Conservation (phyloP, 192 early-diverging fungal genomes). For the Backusella tarrabulga region DNA sequence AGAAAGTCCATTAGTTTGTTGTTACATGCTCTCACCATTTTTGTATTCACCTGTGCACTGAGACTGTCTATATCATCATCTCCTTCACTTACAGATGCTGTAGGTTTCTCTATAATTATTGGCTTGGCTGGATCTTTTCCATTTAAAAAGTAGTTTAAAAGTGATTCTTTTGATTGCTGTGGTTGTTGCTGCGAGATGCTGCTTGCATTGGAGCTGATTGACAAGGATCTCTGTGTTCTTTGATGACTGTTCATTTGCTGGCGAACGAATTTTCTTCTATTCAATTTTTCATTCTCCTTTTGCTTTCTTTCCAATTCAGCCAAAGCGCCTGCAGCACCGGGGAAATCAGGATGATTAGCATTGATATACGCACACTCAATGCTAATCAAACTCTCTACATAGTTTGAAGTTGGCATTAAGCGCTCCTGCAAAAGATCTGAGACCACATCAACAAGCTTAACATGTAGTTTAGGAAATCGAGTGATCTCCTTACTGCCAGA, state of each 20-base stretch:
- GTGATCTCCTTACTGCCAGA: constrained; percentile 69
- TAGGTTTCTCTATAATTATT: constrained; percentile 12
- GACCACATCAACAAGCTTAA: constrained; percentile 67
- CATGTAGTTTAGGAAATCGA: constrained; percentile 70
- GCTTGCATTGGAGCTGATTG: constrained; percentile 22
- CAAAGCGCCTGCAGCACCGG: constrained; percentile 69
- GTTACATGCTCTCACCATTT: neutral
- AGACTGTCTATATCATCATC: constrained; percentile 39
- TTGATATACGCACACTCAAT: constrained; percentile 81
- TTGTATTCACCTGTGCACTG: neutral
- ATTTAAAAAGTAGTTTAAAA: constrained; percentile 53
- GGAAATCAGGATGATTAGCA: constrained; percentile 80
- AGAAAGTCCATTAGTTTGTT: no score
- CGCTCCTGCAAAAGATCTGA: constrained; percentile 71
- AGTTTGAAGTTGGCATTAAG: constrained; percentile 60
- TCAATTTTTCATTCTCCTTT: neutral
- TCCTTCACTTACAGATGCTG: constrained; percentile 33
- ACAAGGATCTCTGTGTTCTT: constrained; percentile 10
- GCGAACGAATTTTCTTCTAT: constrained; percentile 7
- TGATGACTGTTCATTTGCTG: neutral
- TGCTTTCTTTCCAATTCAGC: constrained; percentile 53
- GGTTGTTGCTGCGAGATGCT: neutral
- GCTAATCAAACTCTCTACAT: constrained; percentile 72
- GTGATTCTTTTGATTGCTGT: constrained; percentile 38
- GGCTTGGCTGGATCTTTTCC: constrained; percentile 28